Percentiles rank a stretch among this genome's conserved stretches.
phyloP scores from a whole-genome alignment of 371 early-diverging fungal genomes.

The Thermomucor indicae-seudaticae region DNA sequence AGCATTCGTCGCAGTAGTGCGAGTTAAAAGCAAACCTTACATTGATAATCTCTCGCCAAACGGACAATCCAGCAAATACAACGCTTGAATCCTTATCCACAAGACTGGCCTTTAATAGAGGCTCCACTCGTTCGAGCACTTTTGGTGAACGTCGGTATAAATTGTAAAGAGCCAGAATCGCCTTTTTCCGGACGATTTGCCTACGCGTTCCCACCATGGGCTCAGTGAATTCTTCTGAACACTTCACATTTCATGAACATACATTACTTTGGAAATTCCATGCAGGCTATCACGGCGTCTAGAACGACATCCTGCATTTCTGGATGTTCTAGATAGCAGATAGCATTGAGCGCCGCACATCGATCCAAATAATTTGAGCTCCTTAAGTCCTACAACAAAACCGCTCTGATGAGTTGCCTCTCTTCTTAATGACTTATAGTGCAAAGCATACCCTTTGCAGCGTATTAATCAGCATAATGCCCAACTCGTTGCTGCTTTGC shows the following conservation, averaged over 20 bases:
- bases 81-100: conserved; percentile 44
- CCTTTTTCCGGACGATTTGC: conserved; percentile 45
- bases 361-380: conserved; percentile 34
- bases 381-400: conserved; percentile 32
- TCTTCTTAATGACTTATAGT: too few species aligned
- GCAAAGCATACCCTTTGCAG: conserved; percentile 32
- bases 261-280: conserved; percentile 35
- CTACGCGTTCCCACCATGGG: too few species aligned
- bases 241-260: neutral
- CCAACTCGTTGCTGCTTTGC: conserved; percentile 31
- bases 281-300: conserved; percentile 19
- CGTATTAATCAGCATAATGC: conserved; percentile 52
- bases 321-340: conserved; percentile 35
- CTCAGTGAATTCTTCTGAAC: neutral
- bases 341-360: conserved; percentile 37
- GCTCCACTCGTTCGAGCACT: conserved; percentile 22
- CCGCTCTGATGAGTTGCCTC: too few species aligned
- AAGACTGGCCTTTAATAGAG: conserved; percentile 29
- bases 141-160: conserved; percentile 23
- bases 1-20: neutral
- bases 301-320: conserved; percentile 36
- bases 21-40: neutral
- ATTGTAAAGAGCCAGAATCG: conserved; percentile 28
- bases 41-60: conserved; percentile 25
- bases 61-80: conserved; percentile 34